A percentile compares a stretch with the other conserved stretches of the same genome.
Evolutionary conservation across 805 yeast species (phyloP).

Genomic region (Jamesozyma piceae): DNA sequence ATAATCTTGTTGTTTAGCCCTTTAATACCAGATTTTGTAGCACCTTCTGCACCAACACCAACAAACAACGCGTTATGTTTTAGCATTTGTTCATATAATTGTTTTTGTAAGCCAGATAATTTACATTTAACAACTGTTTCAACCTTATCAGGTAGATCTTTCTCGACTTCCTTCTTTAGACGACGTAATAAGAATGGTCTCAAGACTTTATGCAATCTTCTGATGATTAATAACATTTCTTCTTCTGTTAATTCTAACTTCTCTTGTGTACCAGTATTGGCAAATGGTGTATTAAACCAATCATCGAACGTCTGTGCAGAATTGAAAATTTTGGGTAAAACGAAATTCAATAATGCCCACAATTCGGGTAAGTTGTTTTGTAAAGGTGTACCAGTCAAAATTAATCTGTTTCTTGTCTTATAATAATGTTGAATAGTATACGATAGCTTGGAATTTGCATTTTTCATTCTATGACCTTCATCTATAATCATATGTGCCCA

Average conservation of each 20-base stretch:
- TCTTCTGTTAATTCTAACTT: conserved; percentile 76
- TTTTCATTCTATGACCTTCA: conserved; percentile 87
- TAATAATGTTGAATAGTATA: conserved; percentile 62
- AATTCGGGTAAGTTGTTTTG: conserved; percentile 79
- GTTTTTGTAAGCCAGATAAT: conserved; percentile 60
- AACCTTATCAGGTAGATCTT: conserved; percentile 75
- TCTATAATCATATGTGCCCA: conserved; percentile 87
- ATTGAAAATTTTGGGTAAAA: conserved; percentile 74
- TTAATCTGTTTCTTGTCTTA: conserved; percentile 65
- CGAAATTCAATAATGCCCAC: conserved; percentile 78
- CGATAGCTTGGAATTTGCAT: conserved; percentile 64
- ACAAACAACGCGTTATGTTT: conserved; percentile 59
- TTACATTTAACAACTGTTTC: conserved; percentile 77
- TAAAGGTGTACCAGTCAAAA: conserved; percentile 81
- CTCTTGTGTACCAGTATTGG: conserved; percentile 75
- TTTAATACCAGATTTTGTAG: conserved; percentile 56
- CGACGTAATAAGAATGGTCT: conserved; percentile 79
- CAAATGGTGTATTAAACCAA: conserved; percentile 86
- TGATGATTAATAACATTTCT: conserved; percentile 69
- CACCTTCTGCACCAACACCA: conserved; percentile 49
- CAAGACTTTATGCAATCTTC: conserved; percentile 79
- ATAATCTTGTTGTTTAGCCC: conserved; percentile 75
- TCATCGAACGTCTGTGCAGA: conserved; percentile 81
- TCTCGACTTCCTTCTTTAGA: conserved; percentile 79
- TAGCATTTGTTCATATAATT: conserved; percentile 69